A percentile compares a stretch with the other conserved stretches of the same genome.
phyloP scores from a whole-genome alignment of 371 early-diverging fungal species.

The Mortierella sp. region DNA sequence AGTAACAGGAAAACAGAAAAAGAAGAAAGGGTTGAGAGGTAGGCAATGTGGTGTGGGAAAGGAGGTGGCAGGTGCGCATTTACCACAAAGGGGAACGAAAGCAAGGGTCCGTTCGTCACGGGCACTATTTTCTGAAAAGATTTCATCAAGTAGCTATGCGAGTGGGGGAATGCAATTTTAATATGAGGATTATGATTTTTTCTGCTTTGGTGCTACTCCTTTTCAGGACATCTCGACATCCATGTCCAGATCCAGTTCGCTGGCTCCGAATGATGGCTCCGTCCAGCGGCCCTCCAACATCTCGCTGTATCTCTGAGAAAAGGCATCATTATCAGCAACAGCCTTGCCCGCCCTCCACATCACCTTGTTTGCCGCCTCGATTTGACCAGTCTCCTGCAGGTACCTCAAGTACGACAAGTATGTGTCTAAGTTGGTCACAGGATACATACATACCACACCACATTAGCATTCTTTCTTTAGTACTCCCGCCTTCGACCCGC shows the following conservation, averaged over 20 bases:
- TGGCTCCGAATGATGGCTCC: constrained; percentile 27
- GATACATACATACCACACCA: neutral
- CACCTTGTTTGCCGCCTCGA: constrained; percentile 62
- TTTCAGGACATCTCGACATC: constrained; percentile 3
- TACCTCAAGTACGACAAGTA: constrained; percentile 73
- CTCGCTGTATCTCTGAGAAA: constrained; percentile 57
- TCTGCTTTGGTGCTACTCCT: too few species aligned
- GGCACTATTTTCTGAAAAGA: too few species aligned
- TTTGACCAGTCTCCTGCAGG: constrained; percentile 65
- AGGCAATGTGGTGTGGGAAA: too few species aligned
- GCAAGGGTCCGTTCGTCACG: too few species aligned
- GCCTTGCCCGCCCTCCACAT: constrained; percentile 74
- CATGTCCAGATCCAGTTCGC: constrained; percentile 33
- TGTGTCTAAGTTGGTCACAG: constrained; percentile 51
- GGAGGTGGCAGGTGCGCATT: too few species aligned
- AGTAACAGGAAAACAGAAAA: too few species aligned
- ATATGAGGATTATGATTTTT: neutral
- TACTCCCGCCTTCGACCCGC: too few species aligned
- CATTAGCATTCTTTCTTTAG: neutral
- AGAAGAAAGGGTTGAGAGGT: too few species aligned
- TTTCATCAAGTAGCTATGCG: too few species aligned
- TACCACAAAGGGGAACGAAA: too few species aligned
- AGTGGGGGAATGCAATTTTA: neutral
- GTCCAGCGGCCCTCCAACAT: constrained; percentile 46
- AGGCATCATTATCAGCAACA: constrained; percentile 65